Evolutionary conservation across 305 asterid species (phyloP).

Genomic region (Andrographis paniculata): DNA sequence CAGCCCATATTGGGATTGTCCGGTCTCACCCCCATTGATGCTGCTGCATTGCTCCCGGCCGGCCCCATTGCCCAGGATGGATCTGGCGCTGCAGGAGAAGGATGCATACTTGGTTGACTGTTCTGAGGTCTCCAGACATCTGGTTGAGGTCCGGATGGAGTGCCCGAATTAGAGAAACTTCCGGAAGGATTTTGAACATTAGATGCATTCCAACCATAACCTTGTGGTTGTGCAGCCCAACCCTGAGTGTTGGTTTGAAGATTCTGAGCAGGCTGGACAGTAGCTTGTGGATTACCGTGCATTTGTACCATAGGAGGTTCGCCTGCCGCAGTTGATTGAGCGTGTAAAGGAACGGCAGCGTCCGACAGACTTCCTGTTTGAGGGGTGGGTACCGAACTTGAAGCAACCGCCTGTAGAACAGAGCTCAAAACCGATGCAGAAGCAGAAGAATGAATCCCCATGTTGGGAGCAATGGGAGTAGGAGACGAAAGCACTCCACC

Average conservation of each 20-base stretch:
- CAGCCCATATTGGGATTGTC: conserved; percentile 57
- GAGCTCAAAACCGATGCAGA: conserved; percentile 39
- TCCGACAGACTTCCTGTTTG: conserved; percentile 28
- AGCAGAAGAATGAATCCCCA: conserved; percentile 28
- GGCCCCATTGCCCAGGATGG: conserved; percentile 49
- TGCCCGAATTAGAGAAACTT: conserved; percentile 39
- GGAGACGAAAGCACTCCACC: conserved; percentile 39
- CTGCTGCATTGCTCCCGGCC: conserved; percentile 27
- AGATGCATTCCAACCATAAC: conserved; percentile 48
- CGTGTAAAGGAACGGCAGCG: conserved; percentile 28
- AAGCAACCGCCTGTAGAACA: conserved; percentile 27
- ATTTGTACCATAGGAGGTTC: conserved; percentile 37
- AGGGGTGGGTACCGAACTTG: conserved; percentile 39
- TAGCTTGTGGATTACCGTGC: conserved; percentile 28
- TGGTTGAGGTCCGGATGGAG: conserved; percentile 39
- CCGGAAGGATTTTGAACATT: conserved; percentile 45
- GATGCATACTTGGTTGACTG: conserved; percentile 50
- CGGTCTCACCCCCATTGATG: conserved; percentile 34
- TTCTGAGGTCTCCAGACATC: conserved; percentile 64
- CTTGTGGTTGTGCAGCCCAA: conserved; percentile 42
- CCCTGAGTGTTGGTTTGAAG: conserved; percentile 34
- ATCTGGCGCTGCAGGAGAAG: conserved; percentile 33
- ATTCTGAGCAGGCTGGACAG: conserved; percentile 40
- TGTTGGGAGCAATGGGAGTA: conserved; percentile 36
- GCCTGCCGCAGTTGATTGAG: conserved; percentile 24